phyloP scores from a whole-genome alignment of 306 rosid genomes.

The Psophocarpus tetragonolobus region DNA sequence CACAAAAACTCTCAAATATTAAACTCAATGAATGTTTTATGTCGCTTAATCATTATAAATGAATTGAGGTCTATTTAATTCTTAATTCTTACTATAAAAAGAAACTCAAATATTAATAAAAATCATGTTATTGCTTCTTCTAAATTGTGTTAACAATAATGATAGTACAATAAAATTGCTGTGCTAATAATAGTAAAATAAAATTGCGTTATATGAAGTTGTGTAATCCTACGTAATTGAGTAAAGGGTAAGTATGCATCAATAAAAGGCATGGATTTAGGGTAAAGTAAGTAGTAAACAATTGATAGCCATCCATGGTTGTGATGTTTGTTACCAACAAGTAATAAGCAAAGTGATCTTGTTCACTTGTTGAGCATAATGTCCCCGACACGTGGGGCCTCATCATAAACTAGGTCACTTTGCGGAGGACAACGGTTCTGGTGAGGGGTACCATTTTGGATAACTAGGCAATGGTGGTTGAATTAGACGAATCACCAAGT shows the following conservation, averaged over 20 bases:
- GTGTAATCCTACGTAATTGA: constrained; percentile 16
- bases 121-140: not conserved
- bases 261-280: constrained; percentile 25
- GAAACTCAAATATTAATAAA: not conserved
- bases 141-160: not conserved
- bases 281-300: constrained; percentile 28
- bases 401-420: constrained; percentile 36
- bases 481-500: not conserved
- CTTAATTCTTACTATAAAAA: no score
- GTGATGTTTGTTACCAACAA: constrained; percentile 28
- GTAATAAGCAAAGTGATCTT: constrained; percentile 12
- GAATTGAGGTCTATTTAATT: no score
- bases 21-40: no score
- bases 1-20: no score
- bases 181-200: no score
- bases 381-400: constrained; percentile 79
- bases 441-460: constrained; percentile 26
- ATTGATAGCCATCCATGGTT: constrained; percentile 36
- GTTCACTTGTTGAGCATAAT: constrained; percentile 39
- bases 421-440: constrained; percentile 49
- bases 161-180: not conserved
- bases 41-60: no score
- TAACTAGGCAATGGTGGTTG: constrained; percentile 35
- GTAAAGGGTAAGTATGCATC: constrained; percentile 25
- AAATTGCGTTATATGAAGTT: not conserved